Evolutionary conservation across 2,329 filamentous ascomycete genomes (phyloP).

Genomic region (Aspergillus ruber): DNA sequence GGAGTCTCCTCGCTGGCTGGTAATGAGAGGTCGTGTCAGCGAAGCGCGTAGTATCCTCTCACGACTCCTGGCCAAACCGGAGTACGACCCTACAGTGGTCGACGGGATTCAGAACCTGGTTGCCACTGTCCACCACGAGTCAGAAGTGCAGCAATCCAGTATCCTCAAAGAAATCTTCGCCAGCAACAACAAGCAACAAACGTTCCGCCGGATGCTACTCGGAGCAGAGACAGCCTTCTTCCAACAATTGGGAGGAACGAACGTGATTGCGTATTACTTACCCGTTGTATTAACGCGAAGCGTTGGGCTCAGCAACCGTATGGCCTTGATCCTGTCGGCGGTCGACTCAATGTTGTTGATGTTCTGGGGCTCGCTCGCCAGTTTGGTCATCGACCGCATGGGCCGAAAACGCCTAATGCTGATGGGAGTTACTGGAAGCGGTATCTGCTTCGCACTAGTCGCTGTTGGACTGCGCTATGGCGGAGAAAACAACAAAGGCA

Average conservation of each 20-base stretch:
- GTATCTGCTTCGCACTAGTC: slow-evolving; percentile 42
- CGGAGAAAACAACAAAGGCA: slow-evolving; percentile 32
- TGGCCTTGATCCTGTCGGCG: slow-evolving; percentile 12
- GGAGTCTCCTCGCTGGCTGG: slow-evolving; percentile 19
- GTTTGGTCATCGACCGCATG: slow-evolving; percentile 41
- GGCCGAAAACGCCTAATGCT: slow-evolving; percentile 43
- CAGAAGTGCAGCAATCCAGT: slow-evolving; percentile 4
- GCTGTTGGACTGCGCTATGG: slow-evolving; percentile 35
- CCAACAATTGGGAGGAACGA: slow-evolving; percentile 20
- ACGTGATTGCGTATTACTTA: slow-evolving; percentile 15
- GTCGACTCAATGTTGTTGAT: slow-evolving; percentile 8
- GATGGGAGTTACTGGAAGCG: slow-evolving; percentile 36
- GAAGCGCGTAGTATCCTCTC: slow-evolving; percentile 6
- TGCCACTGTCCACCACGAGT: slow-evolving; percentile 5
- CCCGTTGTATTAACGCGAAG: slow-evolving; percentile 11
- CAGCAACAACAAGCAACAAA: slow-evolving; percentile 7
- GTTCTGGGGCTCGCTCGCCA: slow-evolving; percentile 23
- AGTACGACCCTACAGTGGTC: slow-evolving; percentile 1
- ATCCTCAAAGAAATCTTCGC: slow-evolving; percentile 6
- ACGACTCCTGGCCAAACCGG: slow-evolving; percentile 18
- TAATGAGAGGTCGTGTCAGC: slow-evolving; percentile 1
- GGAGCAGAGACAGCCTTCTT: slow-evolving; percentile 33
- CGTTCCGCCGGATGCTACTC: slow-evolving; percentile 35
- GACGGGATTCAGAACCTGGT: slow-evolving; percentile 1
- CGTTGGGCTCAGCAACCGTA: slow-evolving; percentile 7